Base-by-base conservation (phyloP, 208 protist genomes). In the Trypanosoma mega region DNA sequence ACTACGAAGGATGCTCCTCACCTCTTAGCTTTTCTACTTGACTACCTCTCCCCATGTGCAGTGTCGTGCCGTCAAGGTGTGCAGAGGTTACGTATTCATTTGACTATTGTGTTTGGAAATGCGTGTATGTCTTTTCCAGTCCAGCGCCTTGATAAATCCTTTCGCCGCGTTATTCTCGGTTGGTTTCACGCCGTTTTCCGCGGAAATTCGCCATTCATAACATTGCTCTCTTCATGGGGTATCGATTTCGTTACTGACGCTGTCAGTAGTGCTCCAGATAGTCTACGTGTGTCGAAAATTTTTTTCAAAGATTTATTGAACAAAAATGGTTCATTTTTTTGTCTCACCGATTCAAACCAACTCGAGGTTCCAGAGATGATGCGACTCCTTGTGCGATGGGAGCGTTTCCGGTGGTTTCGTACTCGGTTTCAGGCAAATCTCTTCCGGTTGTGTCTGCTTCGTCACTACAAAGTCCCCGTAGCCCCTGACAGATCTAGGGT, bases 361-460 rank as follows among this genome's bases (percentile, higher is more conserved):
- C 34, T 12, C 9, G 7, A 39, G 3, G 29, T 11, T 36, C 18
- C 5, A 14, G 2, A n/a, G 14, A 31, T 2, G 24, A 20, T 63
- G 16, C 23, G 47, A 14, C 49, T 68, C 5, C 43, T 68, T 43
- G 11, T 23, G 24, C 43, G 51, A 39, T 53, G 36, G 31, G 43
- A 60, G 23, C 62, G 51, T 53, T 74, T 62, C 55, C 37, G 68
- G 9, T 74, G 68, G 68, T 74, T 74, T 61, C 54, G 62, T 9
- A 62, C 58, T 49, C 51, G 49, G 23, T 31, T 33, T 23, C 68
- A 74, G 21, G 68, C 53, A 36, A 36, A 23, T 30, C 27, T 66
- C 12, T 74, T 74, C 53, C 34, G 68, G 3, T 2, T 48, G n/a
- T 74, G 46, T 16, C 44, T 74, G 11, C 36, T 66, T 9, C 27